Conservation (phyloP, 2,329 filamentous ascomycete genomes). For the Alternaria sp. region DNA sequence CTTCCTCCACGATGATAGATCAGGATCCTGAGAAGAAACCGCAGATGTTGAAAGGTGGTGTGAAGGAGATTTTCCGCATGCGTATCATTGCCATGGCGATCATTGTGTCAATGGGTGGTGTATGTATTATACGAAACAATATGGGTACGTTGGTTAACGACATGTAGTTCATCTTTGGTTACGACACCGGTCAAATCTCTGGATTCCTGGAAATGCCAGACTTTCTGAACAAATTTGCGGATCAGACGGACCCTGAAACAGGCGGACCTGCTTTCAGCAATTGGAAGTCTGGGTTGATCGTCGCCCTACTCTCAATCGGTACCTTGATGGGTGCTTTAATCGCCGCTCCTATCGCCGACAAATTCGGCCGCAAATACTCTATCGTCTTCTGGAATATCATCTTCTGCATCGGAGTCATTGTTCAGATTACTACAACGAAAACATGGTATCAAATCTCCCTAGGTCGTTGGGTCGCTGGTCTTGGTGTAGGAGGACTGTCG, state of each 20-base stretch:
- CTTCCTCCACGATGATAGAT: slow-evolving; percentile 30
- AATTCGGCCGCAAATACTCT: slow-evolving; percentile 67
- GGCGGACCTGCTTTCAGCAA: slow-evolving; percentile 42
- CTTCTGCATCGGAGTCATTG: slow-evolving; percentile 70
- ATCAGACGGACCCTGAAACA: slow-evolving; percentile 30
- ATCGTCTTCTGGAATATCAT: slow-evolving; percentile 71
- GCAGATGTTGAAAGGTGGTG: slow-evolving; percentile 30
- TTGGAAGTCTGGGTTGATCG: slow-evolving; percentile 46
- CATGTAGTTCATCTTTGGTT: slow-evolving; percentile 36
- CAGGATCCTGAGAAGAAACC: slow-evolving; percentile 42
- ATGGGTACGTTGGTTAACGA: background rate
- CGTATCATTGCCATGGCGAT: slow-evolving; percentile 46
- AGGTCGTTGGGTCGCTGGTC: slow-evolving; percentile 72
- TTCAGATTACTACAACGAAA: slow-evolving; percentile 68
- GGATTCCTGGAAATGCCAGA: slow-evolving; percentile 51
- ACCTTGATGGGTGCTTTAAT: slow-evolving; percentile 76
- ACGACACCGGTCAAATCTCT: slow-evolving; percentile 49
- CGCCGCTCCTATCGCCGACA: slow-evolving; percentile 67
- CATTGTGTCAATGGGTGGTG: slow-evolving; percentile 48
- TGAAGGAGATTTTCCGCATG: slow-evolving; percentile 42
- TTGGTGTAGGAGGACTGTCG: slow-evolving; percentile 71
- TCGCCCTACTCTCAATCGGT: slow-evolving; percentile 68
- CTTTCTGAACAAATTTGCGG: slow-evolving; percentile 43
- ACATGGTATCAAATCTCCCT: slow-evolving; percentile 71
- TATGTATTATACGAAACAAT: slow-evolving; percentile 25